These are phyloP conservation scores for Trypanosoma cruzi DNA, from an alignment of 208 protist genomes.

Conservation along the genomic window DNA sequence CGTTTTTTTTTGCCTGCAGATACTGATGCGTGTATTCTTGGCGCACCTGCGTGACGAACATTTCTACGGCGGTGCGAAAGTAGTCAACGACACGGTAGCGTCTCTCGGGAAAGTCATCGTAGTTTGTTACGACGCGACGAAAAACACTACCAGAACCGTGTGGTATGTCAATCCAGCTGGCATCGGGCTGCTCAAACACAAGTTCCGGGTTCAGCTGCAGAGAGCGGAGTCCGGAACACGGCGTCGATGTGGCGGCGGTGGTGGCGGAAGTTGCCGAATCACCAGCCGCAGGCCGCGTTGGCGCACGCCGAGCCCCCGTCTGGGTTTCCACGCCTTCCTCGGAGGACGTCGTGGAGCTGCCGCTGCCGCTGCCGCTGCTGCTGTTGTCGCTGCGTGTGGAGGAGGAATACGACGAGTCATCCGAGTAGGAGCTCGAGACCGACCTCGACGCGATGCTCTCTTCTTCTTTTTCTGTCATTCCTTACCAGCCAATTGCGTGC, in stretches of 20 bases:
- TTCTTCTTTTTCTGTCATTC: neutral
- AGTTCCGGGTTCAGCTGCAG: conserved; percentile 69
- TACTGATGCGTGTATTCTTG: conserved; percentile 67
- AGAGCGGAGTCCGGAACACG: conserved; percentile 12
- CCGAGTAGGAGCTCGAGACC: conserved; percentile 10
- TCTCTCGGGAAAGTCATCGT: conserved; percentile 58
- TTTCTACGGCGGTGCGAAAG: conserved; percentile 74
- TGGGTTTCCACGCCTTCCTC: neutral
- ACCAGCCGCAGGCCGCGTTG: neutral
- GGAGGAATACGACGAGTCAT: conserved; percentile 14
- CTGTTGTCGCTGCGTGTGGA: conserved; percentile 25
- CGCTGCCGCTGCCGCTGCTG: conserved; percentile 25
- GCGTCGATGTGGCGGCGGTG: neutral
- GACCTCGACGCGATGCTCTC: conserved; percentile 15
- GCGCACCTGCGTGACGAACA: conserved; percentile 72
- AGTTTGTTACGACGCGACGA: conserved; percentile 46
- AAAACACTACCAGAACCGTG: conserved; percentile 32
- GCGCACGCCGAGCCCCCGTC: neutral
- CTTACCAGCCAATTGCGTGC: neutral
- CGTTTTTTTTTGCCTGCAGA: conserved; percentile 37
- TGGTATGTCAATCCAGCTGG: conserved; percentile 71
- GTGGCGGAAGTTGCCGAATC: neutral
- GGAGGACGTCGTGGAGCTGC: conserved; percentile 10
- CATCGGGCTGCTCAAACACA: conserved; percentile 65
- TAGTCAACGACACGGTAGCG: conserved; percentile 78